Conservation (phyloP, 805 yeast genomes). For the Saccharomyces jurei region DNA sequence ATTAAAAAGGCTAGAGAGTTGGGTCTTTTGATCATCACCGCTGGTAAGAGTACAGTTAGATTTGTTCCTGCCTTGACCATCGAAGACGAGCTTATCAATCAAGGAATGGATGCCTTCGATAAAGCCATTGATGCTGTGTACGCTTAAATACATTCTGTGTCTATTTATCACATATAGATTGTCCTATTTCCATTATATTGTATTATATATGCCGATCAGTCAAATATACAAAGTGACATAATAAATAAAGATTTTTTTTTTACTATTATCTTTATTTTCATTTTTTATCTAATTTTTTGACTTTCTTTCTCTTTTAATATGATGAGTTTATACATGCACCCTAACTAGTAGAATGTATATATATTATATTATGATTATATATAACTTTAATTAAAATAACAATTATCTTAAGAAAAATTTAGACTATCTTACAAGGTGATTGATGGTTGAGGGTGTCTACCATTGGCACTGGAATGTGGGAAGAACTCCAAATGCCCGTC, state of each 20-base stretch:
- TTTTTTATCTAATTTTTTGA: not conserved
- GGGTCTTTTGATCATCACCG: conserved; percentile 80
- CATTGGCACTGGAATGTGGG: conserved; percentile 29
- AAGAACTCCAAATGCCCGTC: conserved; percentile 72
- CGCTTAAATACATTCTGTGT: conserved; percentile 3
- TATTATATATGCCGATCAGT: not conserved
- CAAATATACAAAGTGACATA: not conserved
- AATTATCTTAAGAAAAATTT: conserved; percentile 2
- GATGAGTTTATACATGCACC: not conserved
- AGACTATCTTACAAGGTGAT: conserved; percentile 26
- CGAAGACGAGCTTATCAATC: conserved; percentile 53
- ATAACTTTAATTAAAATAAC: not conserved
- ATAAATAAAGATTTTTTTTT: not conserved
- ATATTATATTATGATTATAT: not conserved
- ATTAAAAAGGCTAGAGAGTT: conserved; percentile 63
- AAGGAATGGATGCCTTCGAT: conserved; percentile 67
- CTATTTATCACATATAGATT: not conserved
- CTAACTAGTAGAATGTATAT: not conserved
- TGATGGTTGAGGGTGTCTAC: conserved; percentile 29
- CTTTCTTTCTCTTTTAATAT: not conserved
- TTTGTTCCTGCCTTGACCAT: conserved; percentile 89
- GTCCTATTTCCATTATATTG: not conserved
- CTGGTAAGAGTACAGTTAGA: conserved; percentile 86
- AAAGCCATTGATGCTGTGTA: conserved; percentile 33
- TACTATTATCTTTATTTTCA: not conserved